Percentiles rank a stretch among this genome's conserved stretches.
Evolutionary conservation across 805 yeast genomes (phyloP).

Genomic region (Ogataea henricii): DNA sequence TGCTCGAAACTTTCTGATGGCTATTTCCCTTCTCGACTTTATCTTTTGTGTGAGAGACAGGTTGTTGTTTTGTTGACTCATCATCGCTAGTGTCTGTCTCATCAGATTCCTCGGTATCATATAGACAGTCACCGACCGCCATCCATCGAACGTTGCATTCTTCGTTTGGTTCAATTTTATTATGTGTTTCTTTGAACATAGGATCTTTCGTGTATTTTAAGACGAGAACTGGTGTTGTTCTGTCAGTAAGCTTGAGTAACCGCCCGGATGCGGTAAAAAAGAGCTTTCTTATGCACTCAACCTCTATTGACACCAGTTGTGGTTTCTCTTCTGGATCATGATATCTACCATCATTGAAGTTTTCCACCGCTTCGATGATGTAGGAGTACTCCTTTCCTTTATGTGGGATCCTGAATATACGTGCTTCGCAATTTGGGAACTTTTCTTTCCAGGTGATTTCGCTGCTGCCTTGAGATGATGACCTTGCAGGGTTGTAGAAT

Average conservation of each 20-base stretch:
- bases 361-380: conserved; percentile 51
- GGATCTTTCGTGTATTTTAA: conserved; percentile 44
- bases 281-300: conserved; percentile 48
- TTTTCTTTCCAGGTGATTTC: conserved; percentile 75
- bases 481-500: conserved; percentile 56
- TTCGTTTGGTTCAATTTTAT: conserved; percentile 11
- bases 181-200: conserved; percentile 16
- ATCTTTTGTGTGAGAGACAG: conserved; percentile 21
- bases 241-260: conserved; percentile 60
- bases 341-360: conserved; percentile 69
- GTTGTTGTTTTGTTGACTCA: background rate
- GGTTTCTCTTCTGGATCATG: conserved; percentile 60
- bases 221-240: conserved; percentile 65
- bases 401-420: conserved; percentile 36
- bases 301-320: conserved; percentile 35
- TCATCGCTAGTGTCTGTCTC: conserved; percentile 30
- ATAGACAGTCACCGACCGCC: conserved; percentile 47
- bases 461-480: conserved; percentile 25
- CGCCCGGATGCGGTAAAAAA: conserved; percentile 74
- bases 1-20: conserved; percentile 13
- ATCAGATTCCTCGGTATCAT: conserved; percentile 17
- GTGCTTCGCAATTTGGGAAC: conserved; percentile 54
- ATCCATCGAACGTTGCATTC: conserved; percentile 44
- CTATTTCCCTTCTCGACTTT: conserved; percentile 5
- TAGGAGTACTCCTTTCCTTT: conserved; percentile 40